These are phyloP conservation scores for Vicia villosa DNA, from an alignment of 306 rosid species.

Conservation along the genomic window DNA sequence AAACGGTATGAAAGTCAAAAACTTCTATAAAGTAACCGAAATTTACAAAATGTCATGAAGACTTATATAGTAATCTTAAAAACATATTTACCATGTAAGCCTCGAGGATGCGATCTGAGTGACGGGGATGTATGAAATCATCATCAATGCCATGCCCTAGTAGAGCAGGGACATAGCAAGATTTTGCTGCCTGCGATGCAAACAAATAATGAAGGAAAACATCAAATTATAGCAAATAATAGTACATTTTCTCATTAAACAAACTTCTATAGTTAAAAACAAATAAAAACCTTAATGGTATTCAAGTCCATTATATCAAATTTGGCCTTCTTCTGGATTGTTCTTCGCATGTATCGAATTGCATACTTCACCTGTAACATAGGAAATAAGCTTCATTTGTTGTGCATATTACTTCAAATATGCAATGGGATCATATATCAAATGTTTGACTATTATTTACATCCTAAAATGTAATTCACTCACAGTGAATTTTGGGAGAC, in stretches of 20 bases:
- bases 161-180: constrained; percentile 83
- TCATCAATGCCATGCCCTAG: constrained; percentile 93
- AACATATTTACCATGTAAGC: constrained; percentile 74
- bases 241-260: background rate
- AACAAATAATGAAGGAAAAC: constrained; percentile 19
- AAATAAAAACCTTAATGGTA: constrained; percentile 66
- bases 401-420: constrained; percentile 19
- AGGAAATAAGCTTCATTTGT: background rate
- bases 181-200: constrained; percentile 72
- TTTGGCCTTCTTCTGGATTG: constrained; percentile 93
- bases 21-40: background rate
- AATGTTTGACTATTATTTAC: background rate
- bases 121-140: constrained; percentile 93
- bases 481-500: constrained; percentile 93
- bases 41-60: constrained; percentile 23
- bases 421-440: constrained; percentile 6
- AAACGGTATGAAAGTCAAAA: constrained; percentile 6
- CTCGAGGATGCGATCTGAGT: constrained; percentile 80
- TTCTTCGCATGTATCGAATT: constrained; percentile 85
- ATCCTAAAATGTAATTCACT: constrained; percentile 40
- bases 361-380: constrained; percentile 81
- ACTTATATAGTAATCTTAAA: background rate
- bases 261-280: constrained; percentile 15
- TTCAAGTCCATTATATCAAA: constrained; percentile 86
- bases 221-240: background rate